Percentiles rank a stretch among this genome's conserved stretches.
These are phyloP conservation scores for Multifurca ochricompacta DNA, from an alignment of 768 basidiomycete species.

Conservation along the genomic window DNA sequence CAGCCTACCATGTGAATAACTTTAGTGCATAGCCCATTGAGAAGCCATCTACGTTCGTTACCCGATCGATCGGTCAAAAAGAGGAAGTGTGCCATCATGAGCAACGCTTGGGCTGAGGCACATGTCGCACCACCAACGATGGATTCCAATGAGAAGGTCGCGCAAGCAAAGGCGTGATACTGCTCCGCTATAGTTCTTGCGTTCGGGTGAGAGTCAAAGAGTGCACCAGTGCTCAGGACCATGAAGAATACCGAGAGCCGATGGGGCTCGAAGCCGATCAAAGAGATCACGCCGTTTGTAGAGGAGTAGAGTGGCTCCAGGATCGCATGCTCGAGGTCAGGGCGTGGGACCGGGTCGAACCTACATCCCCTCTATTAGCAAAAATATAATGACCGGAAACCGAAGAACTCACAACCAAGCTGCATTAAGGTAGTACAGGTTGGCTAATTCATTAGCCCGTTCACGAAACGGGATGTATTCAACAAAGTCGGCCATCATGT, in stretches of 20 bases:
- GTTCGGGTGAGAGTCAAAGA: constrained; percentile 34
- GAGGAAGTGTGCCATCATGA: constrained; percentile 36
- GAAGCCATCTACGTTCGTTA: constrained; percentile 42
- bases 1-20: constrained; percentile 39
- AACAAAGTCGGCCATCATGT: constrained; percentile 32
- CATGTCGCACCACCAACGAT: constrained; percentile 38
- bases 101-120: constrained; percentile 41
- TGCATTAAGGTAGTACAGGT: constrained; percentile 37
- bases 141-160: constrained; percentile 40
- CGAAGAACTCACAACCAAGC: constrained; percentile 42
- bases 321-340: constrained; percentile 36
- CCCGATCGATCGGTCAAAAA: constrained; percentile 36
- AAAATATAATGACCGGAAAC: background rate
- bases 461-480: constrained; percentile 36
- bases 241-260: constrained; percentile 46
- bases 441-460: constrained; percentile 33
- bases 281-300: constrained; percentile 26
- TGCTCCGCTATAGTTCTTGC: constrained; percentile 30
- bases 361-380: constrained; percentile 24
- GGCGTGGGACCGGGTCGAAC: constrained; percentile 37
- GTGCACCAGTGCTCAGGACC: constrained; percentile 39
- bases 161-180: constrained; percentile 42
- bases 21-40: constrained; percentile 38
- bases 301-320: constrained; percentile 37
- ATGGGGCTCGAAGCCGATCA: constrained; percentile 35